phyloP scores from a whole-genome alignment of 257 asterid species.

The Verbena officinalis region DNA sequence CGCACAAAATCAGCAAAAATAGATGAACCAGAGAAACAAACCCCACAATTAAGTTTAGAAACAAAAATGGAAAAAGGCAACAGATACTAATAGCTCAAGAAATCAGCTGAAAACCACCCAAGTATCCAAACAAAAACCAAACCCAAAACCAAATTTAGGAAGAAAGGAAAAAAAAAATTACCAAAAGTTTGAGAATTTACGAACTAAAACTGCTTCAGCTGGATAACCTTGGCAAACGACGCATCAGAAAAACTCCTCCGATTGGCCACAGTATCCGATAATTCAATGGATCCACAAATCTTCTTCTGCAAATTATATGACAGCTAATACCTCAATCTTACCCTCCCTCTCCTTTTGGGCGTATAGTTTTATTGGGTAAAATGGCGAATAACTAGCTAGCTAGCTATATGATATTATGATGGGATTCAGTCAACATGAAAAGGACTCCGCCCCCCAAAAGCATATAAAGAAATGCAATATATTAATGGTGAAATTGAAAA shows the following conservation, averaged over 20 bases:
- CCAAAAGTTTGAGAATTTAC: conserved; percentile 6
- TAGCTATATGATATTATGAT: conserved; percentile 23
- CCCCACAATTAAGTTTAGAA: conserved; percentile 24
- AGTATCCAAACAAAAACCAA: conserved; percentile 12
- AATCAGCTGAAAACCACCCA: conserved; percentile 19
- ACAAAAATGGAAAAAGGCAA: neutral
- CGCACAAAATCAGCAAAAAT: neutral
- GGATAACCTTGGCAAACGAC: neutral
- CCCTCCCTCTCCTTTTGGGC: neutral
- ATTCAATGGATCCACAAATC: neutral
- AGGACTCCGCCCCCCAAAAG: conserved; percentile 26
- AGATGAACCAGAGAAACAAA: conserved; percentile 20
- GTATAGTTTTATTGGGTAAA: conserved; percentile 24
- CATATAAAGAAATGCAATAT: conserved; percentile 24
- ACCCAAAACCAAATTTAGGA: too few relatives aligned
- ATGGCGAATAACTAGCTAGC: conserved; percentile 28
- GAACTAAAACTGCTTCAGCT: conserved; percentile 17
- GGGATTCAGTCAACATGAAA: conserved; percentile 39
- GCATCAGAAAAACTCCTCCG: conserved; percentile 13
- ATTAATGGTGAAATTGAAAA: conserved; percentile 22
- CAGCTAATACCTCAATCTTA: neutral
- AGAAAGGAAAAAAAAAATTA: neutral
- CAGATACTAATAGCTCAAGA: neutral
- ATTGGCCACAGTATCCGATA: conserved; percentile 1
- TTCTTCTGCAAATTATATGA: neutral